Percentiles rank a stretch among this genome's conserved stretches.
These are phyloP conservation scores for Pyrus bretschneideri DNA, from an alignment of 306 rosid genomes.

Conservation along the genomic window DNA sequence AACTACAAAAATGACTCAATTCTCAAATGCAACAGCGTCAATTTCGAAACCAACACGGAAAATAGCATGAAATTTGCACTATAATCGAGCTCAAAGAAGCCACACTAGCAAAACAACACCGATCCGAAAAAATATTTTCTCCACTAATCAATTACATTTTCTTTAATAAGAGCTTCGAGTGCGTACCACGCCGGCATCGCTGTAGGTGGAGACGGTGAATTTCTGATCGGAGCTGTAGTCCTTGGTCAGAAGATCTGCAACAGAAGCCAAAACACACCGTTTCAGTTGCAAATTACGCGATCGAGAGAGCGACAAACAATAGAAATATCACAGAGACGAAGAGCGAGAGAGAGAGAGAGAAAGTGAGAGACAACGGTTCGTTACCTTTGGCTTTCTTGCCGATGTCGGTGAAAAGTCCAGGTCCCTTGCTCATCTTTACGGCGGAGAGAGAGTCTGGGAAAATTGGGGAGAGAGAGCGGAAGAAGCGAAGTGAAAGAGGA, in stretches of 20 bases:
- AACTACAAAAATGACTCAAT: neutral
- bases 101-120: neutral
- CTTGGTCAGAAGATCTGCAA: constrained; percentile 71
- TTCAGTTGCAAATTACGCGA: neutral
- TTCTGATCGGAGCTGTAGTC: constrained; percentile 81
- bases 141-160: neutral
- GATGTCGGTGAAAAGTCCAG: constrained; percentile 76
- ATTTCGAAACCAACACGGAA: neutral
- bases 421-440: constrained; percentile 79
- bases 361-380: neutral
- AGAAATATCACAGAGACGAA: neutral
- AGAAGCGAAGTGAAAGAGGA: constrained; percentile 11
- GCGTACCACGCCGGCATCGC: constrained; percentile 75
- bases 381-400: constrained; percentile 88
- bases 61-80: neutral
- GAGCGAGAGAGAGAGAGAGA: neutral
- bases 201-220: constrained; percentile 59
- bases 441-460: neutral
- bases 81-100: neutral
- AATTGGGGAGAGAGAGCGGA: neutral
- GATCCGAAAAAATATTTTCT: neutral
- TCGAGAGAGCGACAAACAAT: constrained; percentile 1
- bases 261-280: constrained; percentile 15
- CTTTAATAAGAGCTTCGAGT: neutral
- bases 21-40: neutral